These are phyloP conservation scores for Fusarium mangiferae DNA, from an alignment of 2,329 filamentous ascomycete species.

Conservation along the genomic window DNA sequence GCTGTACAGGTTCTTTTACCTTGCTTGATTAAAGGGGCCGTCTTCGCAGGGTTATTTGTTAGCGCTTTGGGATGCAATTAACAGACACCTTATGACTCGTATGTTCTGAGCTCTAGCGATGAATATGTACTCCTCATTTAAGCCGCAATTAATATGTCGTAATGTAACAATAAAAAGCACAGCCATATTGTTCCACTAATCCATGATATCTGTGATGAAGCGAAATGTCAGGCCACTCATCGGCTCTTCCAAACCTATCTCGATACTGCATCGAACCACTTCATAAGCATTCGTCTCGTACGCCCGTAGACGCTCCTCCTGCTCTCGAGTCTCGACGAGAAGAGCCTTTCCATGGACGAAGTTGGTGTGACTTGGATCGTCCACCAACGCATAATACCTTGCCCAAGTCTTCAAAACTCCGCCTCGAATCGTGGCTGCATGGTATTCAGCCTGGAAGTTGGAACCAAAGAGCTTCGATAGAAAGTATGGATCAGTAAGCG, in stretches of 20 bases:
- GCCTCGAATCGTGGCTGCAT: background rate
- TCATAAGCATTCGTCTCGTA: constrained; percentile 14
- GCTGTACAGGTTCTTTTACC: background rate
- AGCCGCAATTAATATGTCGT: fast-evolving
- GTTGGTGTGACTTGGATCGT: background rate
- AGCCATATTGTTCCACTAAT: background rate
- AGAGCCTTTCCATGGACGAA: background rate
- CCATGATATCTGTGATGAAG: background rate
- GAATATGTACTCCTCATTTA: fast-evolving
- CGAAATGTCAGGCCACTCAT: background rate
- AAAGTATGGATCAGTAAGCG: background rate
- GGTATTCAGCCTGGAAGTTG: background rate
- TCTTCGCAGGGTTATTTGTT: background rate
- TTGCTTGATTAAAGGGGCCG: background rate
- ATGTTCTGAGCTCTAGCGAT: background rate
- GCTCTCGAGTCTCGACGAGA: background rate
- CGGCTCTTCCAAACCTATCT: background rate
- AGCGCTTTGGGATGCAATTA: no score
- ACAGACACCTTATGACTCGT: no score
- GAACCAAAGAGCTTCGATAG: background rate
- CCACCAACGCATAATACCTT: background rate
- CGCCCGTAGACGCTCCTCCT: background rate
- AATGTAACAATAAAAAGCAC: fast-evolving
- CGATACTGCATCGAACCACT: background rate
- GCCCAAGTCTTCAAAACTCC: background rate